A percentile compares a stretch with the other conserved stretches of the same genome.
phyloP scores from a whole-genome alignment of 768 basidiomycete genomes.

The Tulasnella sp. region DNA sequence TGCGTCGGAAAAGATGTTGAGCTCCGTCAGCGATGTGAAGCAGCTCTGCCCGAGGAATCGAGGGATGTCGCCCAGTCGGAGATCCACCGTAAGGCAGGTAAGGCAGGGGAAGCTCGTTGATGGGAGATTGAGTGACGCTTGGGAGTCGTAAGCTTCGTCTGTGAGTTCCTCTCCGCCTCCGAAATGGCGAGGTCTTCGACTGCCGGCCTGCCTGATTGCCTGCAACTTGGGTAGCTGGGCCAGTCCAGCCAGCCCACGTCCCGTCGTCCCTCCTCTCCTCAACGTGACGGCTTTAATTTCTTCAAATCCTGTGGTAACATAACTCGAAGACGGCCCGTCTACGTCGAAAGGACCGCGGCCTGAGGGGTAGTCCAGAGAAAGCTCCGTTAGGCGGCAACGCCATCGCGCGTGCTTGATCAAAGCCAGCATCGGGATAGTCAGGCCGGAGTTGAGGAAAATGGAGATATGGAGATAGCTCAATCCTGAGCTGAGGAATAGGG shows the following conservation, averaged over 20 bases:
- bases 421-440: not conserved
- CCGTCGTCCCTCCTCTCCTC: slow-evolving; percentile 3
- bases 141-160: not conserved
- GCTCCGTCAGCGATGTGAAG: not conserved
- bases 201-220: not conserved
- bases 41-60: not conserved
- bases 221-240: not conserved
- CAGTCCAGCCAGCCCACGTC: not conserved
- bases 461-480: not conserved
- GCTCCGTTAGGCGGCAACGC: slow-evolving; percentile 8
- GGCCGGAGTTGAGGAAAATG: not conserved
- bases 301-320: not conserved
- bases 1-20: not conserved
- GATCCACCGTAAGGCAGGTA: not conserved
- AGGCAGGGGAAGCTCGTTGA: not conserved
- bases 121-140: not conserved
- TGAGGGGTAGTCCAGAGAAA: not conserved
- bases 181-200: not conserved
- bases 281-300: not conserved
- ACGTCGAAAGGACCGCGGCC: not conserved
- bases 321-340: not conserved
- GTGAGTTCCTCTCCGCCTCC: not conserved
- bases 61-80: not conserved
- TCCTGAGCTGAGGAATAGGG: not conserved
- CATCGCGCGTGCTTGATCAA: not conserved